phyloP scores from a whole-genome alignment of 2,329 filamentous ascomycete genomes.

The Fusarium proliferatum region DNA sequence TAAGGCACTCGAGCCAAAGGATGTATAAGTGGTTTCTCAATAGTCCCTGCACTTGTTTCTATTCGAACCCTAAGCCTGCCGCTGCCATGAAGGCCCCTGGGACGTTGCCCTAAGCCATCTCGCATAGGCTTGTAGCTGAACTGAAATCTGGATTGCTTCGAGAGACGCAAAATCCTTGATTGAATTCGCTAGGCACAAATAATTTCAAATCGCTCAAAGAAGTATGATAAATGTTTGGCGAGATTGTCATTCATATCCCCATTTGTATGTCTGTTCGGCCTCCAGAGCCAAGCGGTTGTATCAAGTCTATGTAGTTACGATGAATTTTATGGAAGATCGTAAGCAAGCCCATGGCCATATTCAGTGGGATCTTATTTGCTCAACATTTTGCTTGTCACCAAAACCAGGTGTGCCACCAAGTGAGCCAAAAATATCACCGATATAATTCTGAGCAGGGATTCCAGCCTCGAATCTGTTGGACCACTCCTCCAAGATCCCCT shows the following conservation, averaged over 20 bases:
- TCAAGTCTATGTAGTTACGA: not conserved
- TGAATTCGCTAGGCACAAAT: accelerated
- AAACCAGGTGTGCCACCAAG: slow-evolving; percentile 32
- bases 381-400: slow-evolving; percentile 5
- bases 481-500: slow-evolving; percentile 27
- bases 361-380: slow-evolving; percentile 1
- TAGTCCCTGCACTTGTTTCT: slow-evolving; percentile 97
- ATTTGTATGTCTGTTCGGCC: not conserved
- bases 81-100: slow-evolving; percentile 94
- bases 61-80: slow-evolving; percentile 97
- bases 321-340: not conserved
- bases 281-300: not conserved
- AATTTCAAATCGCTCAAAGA: no score
- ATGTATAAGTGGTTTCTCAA: slow-evolving; percentile 97
- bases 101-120: slow-evolving; percentile 80
- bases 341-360: no score
- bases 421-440: slow-evolving; percentile 37
- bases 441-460: slow-evolving; percentile 14
- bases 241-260: no score
- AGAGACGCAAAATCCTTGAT: no score
- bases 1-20: slow-evolving; percentile 96
- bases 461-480: slow-evolving; percentile 21
- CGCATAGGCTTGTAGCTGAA: no score
- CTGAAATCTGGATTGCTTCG: not conserved
- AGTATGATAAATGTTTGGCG: accelerated